These are phyloP conservation scores for Salinomyces thailandicus DNA, from an alignment of 2,329 filamentous ascomycete genomes.

Conservation along the genomic window DNA sequence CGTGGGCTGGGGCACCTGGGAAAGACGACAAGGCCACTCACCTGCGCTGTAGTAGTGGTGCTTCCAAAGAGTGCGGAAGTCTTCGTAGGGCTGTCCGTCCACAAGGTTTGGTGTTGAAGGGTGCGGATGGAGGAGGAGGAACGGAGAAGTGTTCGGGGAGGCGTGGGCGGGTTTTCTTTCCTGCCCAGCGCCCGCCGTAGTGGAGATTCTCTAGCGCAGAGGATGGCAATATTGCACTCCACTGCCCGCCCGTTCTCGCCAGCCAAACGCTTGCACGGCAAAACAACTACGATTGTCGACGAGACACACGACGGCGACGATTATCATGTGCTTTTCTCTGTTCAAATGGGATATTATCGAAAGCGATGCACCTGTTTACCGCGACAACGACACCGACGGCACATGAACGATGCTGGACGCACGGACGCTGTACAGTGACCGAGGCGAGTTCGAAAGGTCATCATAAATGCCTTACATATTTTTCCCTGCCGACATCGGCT, in stretches of 20 bases:
- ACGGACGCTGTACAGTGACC: neutral
- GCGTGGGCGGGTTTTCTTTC: conserved; percentile 4
- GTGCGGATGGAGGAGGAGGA: conserved; percentile 2
- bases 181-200: conserved; percentile 3
- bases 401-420: neutral
- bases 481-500: neutral
- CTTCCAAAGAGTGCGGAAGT: neutral
- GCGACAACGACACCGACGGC: neutral
- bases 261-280: neutral
- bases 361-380: neutral
- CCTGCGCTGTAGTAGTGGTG: neutral
- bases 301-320: neutral
- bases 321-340: neutral
- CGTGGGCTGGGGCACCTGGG: neutral
- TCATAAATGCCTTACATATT: too few relatives aligned
- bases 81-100: neutral
- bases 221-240: conserved; percentile 2
- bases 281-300: neutral
- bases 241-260: conserved; percentile 1
- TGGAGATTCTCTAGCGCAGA: conserved; percentile 9
- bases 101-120: neutral
- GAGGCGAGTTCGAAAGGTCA: neutral
- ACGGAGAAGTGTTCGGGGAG: neutral
- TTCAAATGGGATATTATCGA: neutral
- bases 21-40: neutral